phyloP scores from a whole-genome alignment of 257 asterid genomes.

The Echium plantagineum region DNA sequence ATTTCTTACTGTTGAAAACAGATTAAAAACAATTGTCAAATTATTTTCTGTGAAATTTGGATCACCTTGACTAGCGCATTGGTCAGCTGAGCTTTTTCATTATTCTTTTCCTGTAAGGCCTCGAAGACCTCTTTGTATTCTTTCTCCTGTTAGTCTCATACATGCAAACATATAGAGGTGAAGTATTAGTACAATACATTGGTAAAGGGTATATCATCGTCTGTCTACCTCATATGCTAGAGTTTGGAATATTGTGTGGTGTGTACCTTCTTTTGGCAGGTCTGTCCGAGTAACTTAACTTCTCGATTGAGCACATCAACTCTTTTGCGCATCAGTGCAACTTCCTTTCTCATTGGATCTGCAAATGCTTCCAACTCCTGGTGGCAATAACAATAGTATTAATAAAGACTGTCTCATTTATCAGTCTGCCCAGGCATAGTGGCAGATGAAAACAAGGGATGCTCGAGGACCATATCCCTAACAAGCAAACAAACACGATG shows the following conservation, averaged over 20 bases:
- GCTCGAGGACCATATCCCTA: too few species aligned
- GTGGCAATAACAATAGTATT: not conserved
- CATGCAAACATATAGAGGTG: not conserved
- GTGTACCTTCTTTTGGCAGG: conserved; percentile 74
- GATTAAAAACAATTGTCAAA: not conserved
- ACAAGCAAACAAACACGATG: too few species aligned
- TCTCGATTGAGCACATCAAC: conserved; percentile 62
- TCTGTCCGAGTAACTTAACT: conserved; percentile 61
- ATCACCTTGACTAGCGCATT: conserved; percentile 60
- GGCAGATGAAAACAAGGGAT: too few species aligned
- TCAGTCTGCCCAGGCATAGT: too few species aligned
- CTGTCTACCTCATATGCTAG: not conserved
- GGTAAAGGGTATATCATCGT: too few species aligned
- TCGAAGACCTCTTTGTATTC: conserved; percentile 77
- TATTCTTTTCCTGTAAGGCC: conserved; percentile 60
- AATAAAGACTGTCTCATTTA: not conserved
- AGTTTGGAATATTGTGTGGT: not conserved
- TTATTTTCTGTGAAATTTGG: not conserved
- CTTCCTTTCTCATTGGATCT: conserved; percentile 90
- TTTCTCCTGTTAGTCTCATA: conserved; percentile 42
- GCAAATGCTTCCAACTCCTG: conserved; percentile 82
- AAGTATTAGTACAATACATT: not conserved
- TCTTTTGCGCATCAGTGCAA: conserved; percentile 50
- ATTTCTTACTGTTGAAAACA: not conserved
- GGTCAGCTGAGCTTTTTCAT: conserved; percentile 63